Evolutionary conservation across 1,284 basidiomycete species (phyloP), one percentile per base, ranked within the genome.

Genomic region (Pyrrhoderma noxium): DNA sequence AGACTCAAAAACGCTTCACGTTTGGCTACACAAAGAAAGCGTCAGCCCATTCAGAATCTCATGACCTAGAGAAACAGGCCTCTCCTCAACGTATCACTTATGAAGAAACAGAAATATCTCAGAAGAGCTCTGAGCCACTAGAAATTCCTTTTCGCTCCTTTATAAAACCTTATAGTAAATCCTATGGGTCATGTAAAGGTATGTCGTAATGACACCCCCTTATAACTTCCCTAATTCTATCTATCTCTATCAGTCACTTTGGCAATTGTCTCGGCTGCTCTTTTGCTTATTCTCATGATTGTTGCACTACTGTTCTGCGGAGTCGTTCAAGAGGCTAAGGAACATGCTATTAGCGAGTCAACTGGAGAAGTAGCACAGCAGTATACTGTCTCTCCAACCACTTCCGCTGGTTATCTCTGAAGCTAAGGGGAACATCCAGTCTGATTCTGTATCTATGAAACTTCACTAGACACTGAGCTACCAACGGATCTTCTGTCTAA

Each of bases 271-370:
- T 27, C 23, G 14, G 34, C 36, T 3, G 22, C 46, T 16, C 16
- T 54, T 27, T 19, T 49, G 41, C 13, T 42, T 25, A 27, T 45
- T 9, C 35, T 54, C 25, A 42, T 54, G 11, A 19, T 51, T 11
- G 34, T 54, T 22, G 45, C 47, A 11, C 27, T 55, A 13, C 45
- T 51, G 42, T 43, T 48, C 49, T 55, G 53, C 22, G 53, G 53
- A 37, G 45, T 55, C 25, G 51, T 55, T 25, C 45, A 55, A 48
- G 49, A 47, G 37, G 40, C 49, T 4, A 51, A 55, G 39, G 53
- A 55, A 31, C 44, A 34, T 16, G 53, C 43, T 35, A 49, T 51
- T 19, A 41, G 39, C 23, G 37, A 48, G 14, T 43, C 48, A 31
- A 50, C 38, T 37, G 44, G 39, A 18, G 31, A 40, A 34, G 48